Evolutionary conservation across 2,329 filamentous ascomycete genomes (phyloP).

Genomic region (Monosporascus ibericus): DNA sequence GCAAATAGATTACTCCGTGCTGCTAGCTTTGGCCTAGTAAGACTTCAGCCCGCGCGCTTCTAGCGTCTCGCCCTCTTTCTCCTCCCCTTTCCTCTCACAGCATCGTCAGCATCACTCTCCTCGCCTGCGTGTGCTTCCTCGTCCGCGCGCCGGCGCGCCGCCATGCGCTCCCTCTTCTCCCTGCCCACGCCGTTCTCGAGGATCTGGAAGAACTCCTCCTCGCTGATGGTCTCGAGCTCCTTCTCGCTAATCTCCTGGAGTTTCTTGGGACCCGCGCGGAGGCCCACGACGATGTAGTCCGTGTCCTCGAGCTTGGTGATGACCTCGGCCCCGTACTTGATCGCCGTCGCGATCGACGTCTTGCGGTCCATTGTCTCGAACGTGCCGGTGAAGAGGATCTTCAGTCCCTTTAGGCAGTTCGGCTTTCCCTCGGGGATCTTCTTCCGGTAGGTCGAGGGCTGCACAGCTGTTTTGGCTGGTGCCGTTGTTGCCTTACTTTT

Average conservation of each 20-base stretch:
- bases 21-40: background rate
- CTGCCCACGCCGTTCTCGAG: conserved; percentile 7
- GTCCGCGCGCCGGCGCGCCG: conserved; percentile 3
- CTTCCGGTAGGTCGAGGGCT: conserved; percentile 7
- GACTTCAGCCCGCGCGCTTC: background rate
- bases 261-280: conserved; percentile 8
- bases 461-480: conserved; percentile 5
- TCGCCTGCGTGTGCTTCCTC: conserved; percentile 4
- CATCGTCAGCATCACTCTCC: background rate
- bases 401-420: conserved; percentile 7
- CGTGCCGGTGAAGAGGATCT: conserved; percentile 9
- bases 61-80: background rate
- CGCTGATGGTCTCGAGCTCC: conserved; percentile 1
- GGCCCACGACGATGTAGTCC: conserved; percentile 9
- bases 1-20: too few relatives aligned
- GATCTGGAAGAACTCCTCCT: conserved; percentile 12
- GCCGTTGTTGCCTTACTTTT: background rate
- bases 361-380: conserved; percentile 11
- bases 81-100: background rate
- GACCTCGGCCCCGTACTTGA: conserved; percentile 6
- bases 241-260: conserved; percentile 1
- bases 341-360: conserved; percentile 8
- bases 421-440: conserved; percentile 7
- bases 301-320: conserved; percentile 11
- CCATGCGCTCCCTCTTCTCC: conserved; percentile 9